Percentiles rank a stretch among this genome's conserved stretches.
These are phyloP conservation scores for Aspergillus sclerotialis DNA, from an alignment of 2,329 filamentous ascomycete species.

Conservation along the genomic window DNA sequence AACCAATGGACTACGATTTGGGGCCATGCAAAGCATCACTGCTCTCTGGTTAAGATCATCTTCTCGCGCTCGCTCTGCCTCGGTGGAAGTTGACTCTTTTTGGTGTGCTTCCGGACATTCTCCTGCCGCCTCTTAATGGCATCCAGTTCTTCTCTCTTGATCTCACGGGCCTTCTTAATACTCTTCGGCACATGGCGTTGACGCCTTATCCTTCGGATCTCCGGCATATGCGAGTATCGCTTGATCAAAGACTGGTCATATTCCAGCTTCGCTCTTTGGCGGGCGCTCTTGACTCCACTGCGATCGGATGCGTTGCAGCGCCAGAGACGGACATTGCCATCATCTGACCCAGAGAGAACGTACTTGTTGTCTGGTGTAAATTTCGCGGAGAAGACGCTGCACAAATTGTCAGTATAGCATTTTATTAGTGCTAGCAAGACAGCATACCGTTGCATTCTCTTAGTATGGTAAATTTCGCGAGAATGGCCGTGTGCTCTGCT, in stretches of 20 bases:
- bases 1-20: no score
- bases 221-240: conserved; percentile 90
- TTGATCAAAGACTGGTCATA: conserved; percentile 81
- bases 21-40: conserved; percentile 45
- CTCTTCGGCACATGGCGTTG: conserved; percentile 89
- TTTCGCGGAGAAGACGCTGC: conserved; percentile 69
- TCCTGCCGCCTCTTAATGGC: conserved; percentile 86
- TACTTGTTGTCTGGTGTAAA: conserved; percentile 90
- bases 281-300: conserved; percentile 76
- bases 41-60: conserved; percentile 68
- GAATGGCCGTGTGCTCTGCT: conserved; percentile 72
- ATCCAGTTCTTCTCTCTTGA: conserved; percentile 83
- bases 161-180: conserved; percentile 92
- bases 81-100: conserved; percentile 66
- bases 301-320: conserved; percentile 76
- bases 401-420: conserved; percentile 10
- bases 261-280: conserved; percentile 80
- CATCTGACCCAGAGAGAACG: conserved; percentile 82
- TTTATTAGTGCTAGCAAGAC: no score
- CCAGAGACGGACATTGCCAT: conserved; percentile 89
- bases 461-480: conserved; percentile 92
- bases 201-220: conserved; percentile 81
- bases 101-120: conserved; percentile 86
- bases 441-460: conserved; percentile 73
- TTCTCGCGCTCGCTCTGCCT: conserved; percentile 80